These are phyloP conservation scores for Dictyophora rubrovolvata DNA, from an alignment of 768 basidiomycete genomes.

Conservation along the genomic window DNA sequence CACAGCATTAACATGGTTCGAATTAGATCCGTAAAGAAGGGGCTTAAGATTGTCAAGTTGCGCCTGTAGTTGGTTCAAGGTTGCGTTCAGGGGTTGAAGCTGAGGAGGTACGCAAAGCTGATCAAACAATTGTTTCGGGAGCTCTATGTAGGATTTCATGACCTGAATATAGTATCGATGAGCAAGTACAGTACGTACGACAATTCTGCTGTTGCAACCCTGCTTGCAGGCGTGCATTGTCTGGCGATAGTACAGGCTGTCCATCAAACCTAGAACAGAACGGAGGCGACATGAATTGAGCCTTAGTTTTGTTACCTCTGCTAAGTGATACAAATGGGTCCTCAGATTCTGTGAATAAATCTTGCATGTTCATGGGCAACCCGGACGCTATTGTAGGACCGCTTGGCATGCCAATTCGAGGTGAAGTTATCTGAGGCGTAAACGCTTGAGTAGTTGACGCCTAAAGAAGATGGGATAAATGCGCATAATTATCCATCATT, in stretches of 20 bases:
- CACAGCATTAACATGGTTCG: background rate
- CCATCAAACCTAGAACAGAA: background rate
- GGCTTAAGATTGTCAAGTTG: slow-evolving; percentile 6
- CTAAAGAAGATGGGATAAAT: background rate
- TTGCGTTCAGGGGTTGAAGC: slow-evolving; percentile 2
- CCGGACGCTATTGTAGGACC: background rate
- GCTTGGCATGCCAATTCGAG: background rate
- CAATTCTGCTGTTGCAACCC: background rate
- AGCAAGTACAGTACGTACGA: background rate
- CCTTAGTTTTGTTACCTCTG: background rate
- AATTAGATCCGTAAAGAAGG: background rate
- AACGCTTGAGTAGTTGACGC: background rate
- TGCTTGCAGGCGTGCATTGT: background rate
- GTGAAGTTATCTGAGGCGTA: background rate
- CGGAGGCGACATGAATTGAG: background rate
- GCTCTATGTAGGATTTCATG: background rate
- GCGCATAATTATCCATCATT: background rate
- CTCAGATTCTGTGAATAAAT: background rate
- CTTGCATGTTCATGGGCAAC: background rate
- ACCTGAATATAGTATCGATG: background rate
- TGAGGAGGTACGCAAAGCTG: background rate
- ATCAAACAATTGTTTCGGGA: background rate
- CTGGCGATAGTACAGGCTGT: background rate
- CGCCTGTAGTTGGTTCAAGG: background rate
- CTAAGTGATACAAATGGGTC: background rate